Percentiles rank a stretch among this genome's conserved stretches.
Evolutionary conservation across 108 stramenopile genomes (phyloP).

Genomic region (Hondaea fermentalgiana): DNA sequence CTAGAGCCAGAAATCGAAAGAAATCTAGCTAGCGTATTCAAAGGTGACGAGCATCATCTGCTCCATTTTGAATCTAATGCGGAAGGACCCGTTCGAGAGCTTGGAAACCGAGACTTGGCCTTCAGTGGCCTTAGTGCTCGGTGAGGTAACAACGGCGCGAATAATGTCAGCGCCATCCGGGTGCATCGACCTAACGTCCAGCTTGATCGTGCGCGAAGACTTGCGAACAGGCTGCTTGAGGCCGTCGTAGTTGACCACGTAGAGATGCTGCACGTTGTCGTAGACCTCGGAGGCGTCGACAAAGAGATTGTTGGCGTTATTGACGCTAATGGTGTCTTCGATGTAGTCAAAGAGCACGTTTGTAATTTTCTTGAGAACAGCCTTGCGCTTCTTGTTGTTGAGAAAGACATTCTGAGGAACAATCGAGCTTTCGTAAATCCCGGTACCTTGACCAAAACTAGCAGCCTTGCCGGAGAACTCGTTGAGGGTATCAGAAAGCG

Average conservation of each 20-base stretch:
- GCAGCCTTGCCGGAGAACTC: background rate
- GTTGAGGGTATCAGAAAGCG: background rate
- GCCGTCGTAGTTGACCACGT: constrained; percentile 4
- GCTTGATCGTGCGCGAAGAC: background rate
- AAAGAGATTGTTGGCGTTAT: background rate
- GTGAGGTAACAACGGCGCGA: background rate
- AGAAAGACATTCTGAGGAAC: background rate
- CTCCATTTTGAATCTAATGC: background rate
- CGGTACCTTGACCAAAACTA: background rate
- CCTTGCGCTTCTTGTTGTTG: background rate
- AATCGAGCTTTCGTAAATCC: background rate
- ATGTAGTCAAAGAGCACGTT: background rate
- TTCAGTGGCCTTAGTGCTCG: background rate
- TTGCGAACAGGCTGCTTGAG: background rate
- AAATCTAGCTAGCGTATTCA: background rate
- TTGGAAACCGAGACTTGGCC: background rate
- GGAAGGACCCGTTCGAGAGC: background rate
- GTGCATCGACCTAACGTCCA: background rate
- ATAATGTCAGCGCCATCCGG: background rate
- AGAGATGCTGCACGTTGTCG: background rate
- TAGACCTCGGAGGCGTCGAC: background rate
- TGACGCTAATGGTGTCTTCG: background rate
- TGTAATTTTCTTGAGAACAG: background rate
- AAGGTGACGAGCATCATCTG: background rate
- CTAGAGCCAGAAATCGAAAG: too few relatives aligned